Base-by-base conservation (phyloP, 1,139 yeast species). In the Kluyveromyces marxianus region DNA sequence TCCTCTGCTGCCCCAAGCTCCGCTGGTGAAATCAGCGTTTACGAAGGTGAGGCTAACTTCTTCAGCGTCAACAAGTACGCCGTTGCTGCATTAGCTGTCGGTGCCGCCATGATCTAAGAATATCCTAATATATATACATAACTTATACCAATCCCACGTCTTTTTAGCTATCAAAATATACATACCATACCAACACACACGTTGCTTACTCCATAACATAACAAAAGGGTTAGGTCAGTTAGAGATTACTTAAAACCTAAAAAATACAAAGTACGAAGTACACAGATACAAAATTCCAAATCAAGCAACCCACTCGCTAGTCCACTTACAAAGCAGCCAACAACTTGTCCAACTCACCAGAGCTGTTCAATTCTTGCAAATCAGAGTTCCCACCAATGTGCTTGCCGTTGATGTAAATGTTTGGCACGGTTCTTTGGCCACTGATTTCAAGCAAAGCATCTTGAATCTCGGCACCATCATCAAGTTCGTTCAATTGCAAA, bases 351-450 rank as follows among this genome's bases (percentile, higher is more conserved):
- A 74, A 60, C 54, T 70, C 54, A 48, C 76, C 77, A 41, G 57
- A 51, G 32, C 62, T 58, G 53, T 72, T 71, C 65, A 81, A 73
- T 40, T 73, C 70, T 69, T 87, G 95, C 51, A 90, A 72, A 57
- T 85, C 95, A 44, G 90, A 82, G 76, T 88, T 86, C 50, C 98
- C 98, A 51, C 98, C 98, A 59, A 92, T 79, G 70, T 88, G 96
- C 69, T 87, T 75, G 49, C 96, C 96, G 44, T 76, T 81, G 64
- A 92, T 89, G 69, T 83, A 89, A 54, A 92, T 77, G 67, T 85
- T 90, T 52, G 98, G 98, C 49, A 92, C 97, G 36, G 97, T 88
- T 57, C 79, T 75, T 72, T 92, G 97, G 51, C 96, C 95, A 37
- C 95, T 83, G 53, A 88, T 67, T 60, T 83, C 81, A 41, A 62